phyloP scores from a whole-genome alignment of 164 flowering plant genomes.

The Malania oleifera region DNA sequence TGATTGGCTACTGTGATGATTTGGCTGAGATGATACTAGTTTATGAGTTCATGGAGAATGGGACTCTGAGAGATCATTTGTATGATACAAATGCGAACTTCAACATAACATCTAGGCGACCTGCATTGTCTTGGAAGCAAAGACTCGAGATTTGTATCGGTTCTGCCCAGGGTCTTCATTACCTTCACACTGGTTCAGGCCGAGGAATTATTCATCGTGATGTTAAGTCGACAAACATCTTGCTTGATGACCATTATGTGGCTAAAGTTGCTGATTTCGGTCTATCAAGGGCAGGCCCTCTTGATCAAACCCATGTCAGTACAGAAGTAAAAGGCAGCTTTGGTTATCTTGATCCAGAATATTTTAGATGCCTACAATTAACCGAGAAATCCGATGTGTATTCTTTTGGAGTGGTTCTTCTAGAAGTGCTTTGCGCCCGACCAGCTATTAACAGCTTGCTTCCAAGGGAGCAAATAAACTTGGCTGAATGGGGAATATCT shows the following conservation, averaged over 20 bases:
- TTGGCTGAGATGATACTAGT: constrained; percentile 2
- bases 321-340: not conserved
- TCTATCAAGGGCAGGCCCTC: not conserved
- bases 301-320: constrained; percentile 1
- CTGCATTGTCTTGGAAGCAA: constrained; percentile 7
- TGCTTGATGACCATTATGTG: not conserved
- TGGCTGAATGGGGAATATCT: not conserved
- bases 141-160: constrained; percentile 12
- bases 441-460: not conserved
- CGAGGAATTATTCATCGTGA: constrained; percentile 11
- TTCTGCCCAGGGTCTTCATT: constrained; percentile 5
- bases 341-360: not conserved
- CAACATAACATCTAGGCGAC: not conserved
- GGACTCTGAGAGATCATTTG: constrained; percentile 2
- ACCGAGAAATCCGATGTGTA: not conserved
- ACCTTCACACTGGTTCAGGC: constrained; percentile 5
- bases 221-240: constrained; percentile 5
- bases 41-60: not conserved
- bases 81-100: not conserved
- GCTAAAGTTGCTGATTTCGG: constrained; percentile 7
- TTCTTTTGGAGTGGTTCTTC: not conserved
- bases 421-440: constrained; percentile 1
- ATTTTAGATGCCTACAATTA: not conserved
- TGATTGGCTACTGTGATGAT: constrained; percentile 12
- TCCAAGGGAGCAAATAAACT: not conserved